Evolutionary conservation across 495 filamentous ascomycete genomes (phyloP).

Genomic region (Xylaria palmicola): DNA sequence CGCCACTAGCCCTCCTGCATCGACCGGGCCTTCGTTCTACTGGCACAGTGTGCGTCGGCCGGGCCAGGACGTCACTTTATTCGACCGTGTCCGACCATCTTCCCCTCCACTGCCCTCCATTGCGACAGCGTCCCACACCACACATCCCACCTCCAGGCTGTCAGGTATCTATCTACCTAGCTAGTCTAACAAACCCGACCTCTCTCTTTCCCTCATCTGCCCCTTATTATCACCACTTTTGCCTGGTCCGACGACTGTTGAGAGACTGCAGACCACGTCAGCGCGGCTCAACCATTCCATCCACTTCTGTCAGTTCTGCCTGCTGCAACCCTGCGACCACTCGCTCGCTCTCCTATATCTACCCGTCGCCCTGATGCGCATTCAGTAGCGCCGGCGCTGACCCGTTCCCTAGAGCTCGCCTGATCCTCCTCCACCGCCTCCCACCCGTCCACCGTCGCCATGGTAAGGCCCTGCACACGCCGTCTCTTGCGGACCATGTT

Average conservation of each 20-base stretch:
- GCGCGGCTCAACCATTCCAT: constrained; percentile 17
- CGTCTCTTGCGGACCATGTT: neutral
- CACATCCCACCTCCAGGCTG: constrained; percentile 28
- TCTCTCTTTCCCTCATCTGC: constrained; percentile 11
- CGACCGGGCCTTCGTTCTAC: neutral
- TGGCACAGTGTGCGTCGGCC: constrained; percentile 3
- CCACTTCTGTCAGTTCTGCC: constrained; percentile 20
- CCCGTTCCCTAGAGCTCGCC: constrained; percentile 4
- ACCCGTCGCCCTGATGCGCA: neutral
- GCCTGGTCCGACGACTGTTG: constrained; percentile 8
- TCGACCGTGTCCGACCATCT: constrained; percentile 28
- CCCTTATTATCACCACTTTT: neutral
- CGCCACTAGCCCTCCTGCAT: neutral
- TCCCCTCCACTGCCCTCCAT: constrained; percentile 40
- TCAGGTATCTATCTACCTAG: constrained; percentile 13
- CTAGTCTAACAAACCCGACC: constrained; percentile 17
- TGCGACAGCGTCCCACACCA: constrained; percentile 34
- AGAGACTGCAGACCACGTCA: constrained; percentile 14
- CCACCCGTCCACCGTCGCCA: neutral
- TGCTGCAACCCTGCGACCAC: neutral
- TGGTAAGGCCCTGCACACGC: constrained; percentile 14
- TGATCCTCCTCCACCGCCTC: neutral
- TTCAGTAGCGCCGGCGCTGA: constrained; percentile 4
- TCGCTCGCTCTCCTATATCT: neutral
- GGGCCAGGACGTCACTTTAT: constrained; percentile 10